A percentile compares a stretch with the other conserved stretches of the same genome.
These are phyloP conservation scores for Hypholoma fasciculare DNA, from an alignment of 768 basidiomycete genomes.

Conservation along the genomic window DNA sequence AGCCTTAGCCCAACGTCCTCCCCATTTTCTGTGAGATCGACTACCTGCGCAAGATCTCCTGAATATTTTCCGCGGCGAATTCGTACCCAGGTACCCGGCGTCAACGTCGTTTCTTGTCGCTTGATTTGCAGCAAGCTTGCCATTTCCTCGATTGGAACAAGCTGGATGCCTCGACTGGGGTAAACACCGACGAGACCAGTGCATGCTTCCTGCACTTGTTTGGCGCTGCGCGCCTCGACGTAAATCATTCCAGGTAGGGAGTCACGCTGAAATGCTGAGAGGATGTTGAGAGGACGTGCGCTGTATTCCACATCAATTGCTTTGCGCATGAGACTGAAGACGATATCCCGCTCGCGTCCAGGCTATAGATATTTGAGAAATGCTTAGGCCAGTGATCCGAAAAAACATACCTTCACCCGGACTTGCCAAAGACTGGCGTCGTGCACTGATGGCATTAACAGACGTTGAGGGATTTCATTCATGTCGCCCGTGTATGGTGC, in stretches of 20 bases:
- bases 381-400: not conserved
- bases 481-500: slow-evolving; percentile 87
- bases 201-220: slow-evolving; percentile 83
- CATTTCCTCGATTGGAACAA: slow-evolving; percentile 98
- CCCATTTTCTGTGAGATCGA: slow-evolving; percentile 91
- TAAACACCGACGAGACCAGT: slow-evolving; percentile 94
- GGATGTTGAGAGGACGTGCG: slow-evolving; percentile 77
- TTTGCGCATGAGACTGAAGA: slow-evolving; percentile 94
- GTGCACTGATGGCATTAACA: slow-evolving; percentile 95
- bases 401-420: slow-evolving; percentile 71
- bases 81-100: slow-evolving; percentile 92
- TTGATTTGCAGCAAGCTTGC: slow-evolving; percentile 94
- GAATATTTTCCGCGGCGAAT: slow-evolving; percentile 92
- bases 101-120: slow-evolving; percentile 85
- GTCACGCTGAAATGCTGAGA: slow-evolving; percentile 95
- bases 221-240: slow-evolving; percentile 88
- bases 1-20: slow-evolving; percentile 93
- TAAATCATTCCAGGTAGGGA: slow-evolving; percentile 96
- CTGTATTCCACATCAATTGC: slow-evolving; percentile 82
- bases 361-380: slow-evolving; percentile 44
- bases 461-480: slow-evolving; percentile 89
- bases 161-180: slow-evolving; percentile 72
- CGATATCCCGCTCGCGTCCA: slow-evolving; percentile 90
- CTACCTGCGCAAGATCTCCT: slow-evolving; percentile 93
- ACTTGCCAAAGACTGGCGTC: slow-evolving; percentile 97